phyloP scores from a whole-genome alignment of 2,329 filamentous ascomycete genomes.

The Dissoconium aciculare region DNA sequence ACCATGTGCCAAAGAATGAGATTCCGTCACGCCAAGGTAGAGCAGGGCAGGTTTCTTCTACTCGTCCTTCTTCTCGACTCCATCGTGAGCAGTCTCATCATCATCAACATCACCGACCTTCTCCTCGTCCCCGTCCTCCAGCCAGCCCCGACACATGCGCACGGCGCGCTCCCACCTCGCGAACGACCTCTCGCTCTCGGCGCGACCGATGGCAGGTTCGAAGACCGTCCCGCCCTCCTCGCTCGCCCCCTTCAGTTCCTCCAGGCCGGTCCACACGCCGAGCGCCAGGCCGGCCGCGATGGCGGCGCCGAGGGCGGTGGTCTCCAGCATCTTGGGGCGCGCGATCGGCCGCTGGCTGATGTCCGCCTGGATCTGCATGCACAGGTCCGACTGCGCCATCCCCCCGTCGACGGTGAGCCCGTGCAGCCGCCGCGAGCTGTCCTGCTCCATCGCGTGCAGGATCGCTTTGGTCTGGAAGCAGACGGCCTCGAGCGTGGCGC shows the following conservation, averaged over 20 bases:
- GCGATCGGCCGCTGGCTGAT: slow-evolving; percentile 71
- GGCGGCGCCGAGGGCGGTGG: slow-evolving; percentile 73
- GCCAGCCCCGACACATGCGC: slow-evolving; percentile 63
- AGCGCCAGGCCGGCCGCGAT: slow-evolving; percentile 80
- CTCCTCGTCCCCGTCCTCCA: slow-evolving; percentile 8
- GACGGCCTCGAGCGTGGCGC: slow-evolving; percentile 77
- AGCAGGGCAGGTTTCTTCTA: too few relatives aligned
- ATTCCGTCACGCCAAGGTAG: too few relatives aligned
- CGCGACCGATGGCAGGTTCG: slow-evolving; percentile 43
- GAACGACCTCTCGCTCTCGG: slow-evolving; percentile 48
- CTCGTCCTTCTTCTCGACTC: too few relatives aligned
- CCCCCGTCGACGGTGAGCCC: slow-evolving; percentile 75
- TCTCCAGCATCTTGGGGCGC: slow-evolving; percentile 77
- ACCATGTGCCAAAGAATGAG: too few relatives aligned
- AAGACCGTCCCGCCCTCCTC: slow-evolving; percentile 55
- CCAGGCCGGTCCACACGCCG: slow-evolving; percentile 60
- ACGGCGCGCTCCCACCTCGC: slow-evolving; percentile 62
- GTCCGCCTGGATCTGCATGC: slow-evolving; percentile 84
- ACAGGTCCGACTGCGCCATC: slow-evolving; percentile 75
- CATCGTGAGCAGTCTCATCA: too few relatives aligned
- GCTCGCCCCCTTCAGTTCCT: slow-evolving; percentile 60
- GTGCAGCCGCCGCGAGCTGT: slow-evolving; percentile 60
- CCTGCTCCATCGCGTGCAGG: slow-evolving; percentile 77
- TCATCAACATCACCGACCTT: slow-evolving; percentile 5
- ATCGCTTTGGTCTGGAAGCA: slow-evolving; percentile 91